A percentile compares a stretch with the other conserved stretches of the same genome.
phyloP scores from a whole-genome alignment of 495 filamentous ascomycete genomes.

The Podospora pseudocomata region DNA sequence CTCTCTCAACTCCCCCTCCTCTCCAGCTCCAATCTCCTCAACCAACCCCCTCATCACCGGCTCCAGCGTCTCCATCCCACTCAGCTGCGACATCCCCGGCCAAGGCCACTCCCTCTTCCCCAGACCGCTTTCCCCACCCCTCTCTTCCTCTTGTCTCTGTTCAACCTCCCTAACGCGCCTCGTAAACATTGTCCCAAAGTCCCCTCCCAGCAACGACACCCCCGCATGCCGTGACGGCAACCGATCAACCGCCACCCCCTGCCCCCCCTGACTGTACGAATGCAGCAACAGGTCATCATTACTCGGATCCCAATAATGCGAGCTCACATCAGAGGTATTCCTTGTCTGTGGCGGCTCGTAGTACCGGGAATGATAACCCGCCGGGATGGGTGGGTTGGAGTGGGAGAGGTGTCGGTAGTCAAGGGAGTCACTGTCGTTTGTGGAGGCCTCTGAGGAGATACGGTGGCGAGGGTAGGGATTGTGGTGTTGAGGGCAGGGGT shows the following conservation, averaged over 20 bases:
- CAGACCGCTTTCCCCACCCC: neutral
- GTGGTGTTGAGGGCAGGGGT: neutral
- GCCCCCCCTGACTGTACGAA: neutral
- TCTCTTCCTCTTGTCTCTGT: neutral
- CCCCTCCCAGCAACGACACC: constrained; percentile 2
- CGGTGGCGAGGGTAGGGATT: neutral
- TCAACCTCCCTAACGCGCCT: neutral
- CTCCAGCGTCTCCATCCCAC: constrained; percentile 21
- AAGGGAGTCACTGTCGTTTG: neutral
- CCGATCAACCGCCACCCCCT: neutral
- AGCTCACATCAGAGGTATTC: neutral
- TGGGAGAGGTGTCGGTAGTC: neutral
- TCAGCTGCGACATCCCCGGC: neutral
- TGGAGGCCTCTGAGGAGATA: neutral
- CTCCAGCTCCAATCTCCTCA: neutral
- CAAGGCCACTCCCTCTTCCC: neutral
- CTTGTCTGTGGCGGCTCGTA: neutral
- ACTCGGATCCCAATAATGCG: neutral
- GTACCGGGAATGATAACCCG: neutral
- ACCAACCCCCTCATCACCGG: constrained; percentile 24
- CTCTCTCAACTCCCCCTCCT: constrained; percentile 12
- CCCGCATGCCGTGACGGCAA: neutral
- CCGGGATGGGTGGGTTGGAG: neutral
- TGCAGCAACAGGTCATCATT: neutral
- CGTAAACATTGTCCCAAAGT: constrained; percentile 1